Evolutionary conservation across 352 stramenopile genomes (phyloP).

Genomic region (Peronospora belbahrii): DNA sequence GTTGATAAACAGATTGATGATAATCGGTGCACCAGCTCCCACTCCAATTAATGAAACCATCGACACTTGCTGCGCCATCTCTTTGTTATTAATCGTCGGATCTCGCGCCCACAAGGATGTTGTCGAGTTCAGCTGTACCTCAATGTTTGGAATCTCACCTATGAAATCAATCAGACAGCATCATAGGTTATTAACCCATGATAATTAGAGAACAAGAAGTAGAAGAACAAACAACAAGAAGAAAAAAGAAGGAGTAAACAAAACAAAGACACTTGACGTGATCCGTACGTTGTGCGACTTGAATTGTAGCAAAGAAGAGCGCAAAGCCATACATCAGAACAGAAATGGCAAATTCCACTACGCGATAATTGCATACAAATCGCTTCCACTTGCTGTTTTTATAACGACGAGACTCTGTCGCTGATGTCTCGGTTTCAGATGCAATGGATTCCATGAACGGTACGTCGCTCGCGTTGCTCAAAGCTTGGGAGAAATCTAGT

Average conservation of each 20-base stretch:
- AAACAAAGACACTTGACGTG: neutral
- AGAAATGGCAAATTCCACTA: constrained; percentile 28
- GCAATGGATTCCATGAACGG: constrained; percentile 30
- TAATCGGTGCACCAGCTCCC: constrained; percentile 31
- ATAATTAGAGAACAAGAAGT: too few relatives aligned
- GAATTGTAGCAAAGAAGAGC: constrained; percentile 29
- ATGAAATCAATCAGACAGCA: neutral
- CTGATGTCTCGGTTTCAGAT: constrained; percentile 15
- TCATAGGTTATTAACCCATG: neutral
- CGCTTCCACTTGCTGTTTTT: constrained; percentile 15
- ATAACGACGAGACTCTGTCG: neutral
- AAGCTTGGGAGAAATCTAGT: constrained; percentile 5
- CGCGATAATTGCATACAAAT: constrained; percentile 18
- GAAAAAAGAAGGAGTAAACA: too few relatives aligned
- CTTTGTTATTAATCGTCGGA: constrained; percentile 48
- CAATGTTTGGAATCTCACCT: constrained; percentile 49
- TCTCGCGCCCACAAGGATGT: constrained; percentile 46
- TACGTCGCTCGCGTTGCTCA: constrained; percentile 25
- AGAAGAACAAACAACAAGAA: too few relatives aligned
- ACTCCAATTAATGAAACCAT: constrained; percentile 42
- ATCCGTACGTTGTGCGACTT: constrained; percentile 30
- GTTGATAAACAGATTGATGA: constrained; percentile 58
- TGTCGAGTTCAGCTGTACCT: constrained; percentile 40
- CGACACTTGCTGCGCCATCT: constrained; percentile 49
- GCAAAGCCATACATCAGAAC: constrained; percentile 32